Percentiles rank a stretch among this genome's conserved stretches.
Evolutionary conservation across 169 alveolate genomes (phyloP).

Genomic region (Plasmodium malariae): DNA sequence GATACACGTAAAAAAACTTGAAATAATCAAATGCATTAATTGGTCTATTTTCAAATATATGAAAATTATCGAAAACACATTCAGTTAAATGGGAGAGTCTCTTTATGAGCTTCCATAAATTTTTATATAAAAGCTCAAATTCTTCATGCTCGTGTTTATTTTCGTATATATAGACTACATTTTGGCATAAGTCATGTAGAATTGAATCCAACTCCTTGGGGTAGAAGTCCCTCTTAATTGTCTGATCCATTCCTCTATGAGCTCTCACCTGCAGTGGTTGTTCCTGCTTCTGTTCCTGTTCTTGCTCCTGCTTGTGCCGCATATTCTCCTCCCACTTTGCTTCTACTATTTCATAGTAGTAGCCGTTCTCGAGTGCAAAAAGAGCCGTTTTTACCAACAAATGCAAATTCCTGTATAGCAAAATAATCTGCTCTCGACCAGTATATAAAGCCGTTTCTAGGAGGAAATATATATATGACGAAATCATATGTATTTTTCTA

Average conservation of each 20-base stretch:
- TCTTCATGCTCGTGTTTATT: neutral
- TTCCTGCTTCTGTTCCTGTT: no score
- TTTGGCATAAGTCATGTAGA: constrained; percentile 22
- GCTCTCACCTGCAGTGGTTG: neutral
- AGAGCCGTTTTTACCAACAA: neutral
- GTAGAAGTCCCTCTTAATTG: constrained; percentile 22
- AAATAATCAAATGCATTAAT: constrained; percentile 18
- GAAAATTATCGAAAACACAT: constrained; percentile 30
- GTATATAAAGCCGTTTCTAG: neutral
- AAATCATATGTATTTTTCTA: constrained; percentile 19
- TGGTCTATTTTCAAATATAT: neutral
- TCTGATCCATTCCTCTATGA: neutral
- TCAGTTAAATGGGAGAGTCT: constrained; percentile 18
- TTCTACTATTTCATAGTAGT: constrained; percentile 23
- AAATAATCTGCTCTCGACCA: constrained; percentile 1
- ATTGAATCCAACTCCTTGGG: constrained; percentile 2
- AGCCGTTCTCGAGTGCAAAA: constrained; percentile 60
- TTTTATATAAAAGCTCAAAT: constrained; percentile 25
- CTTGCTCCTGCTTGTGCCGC: neutral
- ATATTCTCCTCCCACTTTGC: neutral
- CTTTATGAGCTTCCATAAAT: constrained; percentile 20
- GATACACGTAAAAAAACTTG: constrained; percentile 39
- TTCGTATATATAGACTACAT: constrained; percentile 21
- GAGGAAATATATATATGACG: constrained; percentile 30
- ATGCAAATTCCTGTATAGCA: constrained; percentile 20